Conservation (phyloP, 139 green algal species). For the Diplosphaera chodatii region DNA sequence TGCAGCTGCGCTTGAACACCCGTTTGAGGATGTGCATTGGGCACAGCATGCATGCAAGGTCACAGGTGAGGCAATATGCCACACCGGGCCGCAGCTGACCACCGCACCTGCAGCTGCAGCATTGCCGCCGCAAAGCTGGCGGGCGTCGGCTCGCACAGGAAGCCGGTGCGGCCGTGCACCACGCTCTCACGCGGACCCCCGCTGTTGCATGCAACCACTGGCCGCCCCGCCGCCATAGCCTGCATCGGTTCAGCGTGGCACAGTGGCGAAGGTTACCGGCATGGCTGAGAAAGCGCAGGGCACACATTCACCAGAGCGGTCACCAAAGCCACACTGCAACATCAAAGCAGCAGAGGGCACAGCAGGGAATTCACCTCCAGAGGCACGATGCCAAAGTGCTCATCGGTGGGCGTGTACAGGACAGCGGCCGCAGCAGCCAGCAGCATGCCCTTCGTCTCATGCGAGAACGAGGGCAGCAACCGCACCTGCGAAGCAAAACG, state of each 20-base stretch:
- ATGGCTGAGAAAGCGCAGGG: too few relatives aligned
- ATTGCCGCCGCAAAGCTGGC: constrained; percentile 48
- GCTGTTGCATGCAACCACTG: constrained; percentile 85
- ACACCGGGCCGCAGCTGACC: too few relatives aligned
- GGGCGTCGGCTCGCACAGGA: constrained; percentile 53
- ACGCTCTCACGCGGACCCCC: constrained; percentile 81
- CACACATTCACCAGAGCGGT: too few relatives aligned
- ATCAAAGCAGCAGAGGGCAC: too few relatives aligned
- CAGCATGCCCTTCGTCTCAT: constrained; percentile 59
- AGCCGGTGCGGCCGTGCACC: constrained; percentile 51
- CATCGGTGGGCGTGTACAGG: constrained; percentile 85
- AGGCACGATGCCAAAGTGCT: constrained; percentile 99
- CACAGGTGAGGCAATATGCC: too few relatives aligned
- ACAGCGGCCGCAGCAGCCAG: constrained; percentile 57
- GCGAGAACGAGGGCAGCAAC: constrained; percentile 84
- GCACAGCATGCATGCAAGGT: too few relatives aligned
- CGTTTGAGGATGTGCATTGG: too few relatives aligned
- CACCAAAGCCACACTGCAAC: too few relatives aligned
- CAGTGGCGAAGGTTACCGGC: too few relatives aligned
- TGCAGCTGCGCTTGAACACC: too few relatives aligned
- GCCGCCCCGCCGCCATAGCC: constrained; percentile 77
- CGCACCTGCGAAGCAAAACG: constrained; percentile 28
- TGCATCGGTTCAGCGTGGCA: too few relatives aligned
- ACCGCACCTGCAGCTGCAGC: constrained; percentile 27
- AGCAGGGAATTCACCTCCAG: too few relatives aligned